Conservation (phyloP, 805 yeast species). For the Cyberlindnera bimundalis region DNA sequence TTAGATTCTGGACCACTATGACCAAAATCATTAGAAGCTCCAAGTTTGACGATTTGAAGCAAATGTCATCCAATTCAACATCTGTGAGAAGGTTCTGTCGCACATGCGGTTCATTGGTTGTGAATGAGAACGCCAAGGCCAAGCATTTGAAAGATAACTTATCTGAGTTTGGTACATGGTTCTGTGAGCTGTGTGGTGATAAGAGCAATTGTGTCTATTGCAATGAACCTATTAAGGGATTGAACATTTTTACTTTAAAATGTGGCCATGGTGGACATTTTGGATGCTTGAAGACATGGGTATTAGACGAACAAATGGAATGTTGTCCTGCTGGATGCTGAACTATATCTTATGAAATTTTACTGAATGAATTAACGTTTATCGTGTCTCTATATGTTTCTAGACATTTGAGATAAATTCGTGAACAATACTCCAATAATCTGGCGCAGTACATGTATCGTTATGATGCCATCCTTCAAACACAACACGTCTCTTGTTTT, state of each 20-base stretch:
- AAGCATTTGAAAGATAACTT: constrained; percentile 30
- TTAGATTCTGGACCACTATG: constrained; percentile 52
- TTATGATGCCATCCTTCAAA: constrained; percentile 72
- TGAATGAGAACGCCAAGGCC: constrained; percentile 54
- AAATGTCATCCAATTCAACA: constrained; percentile 28
- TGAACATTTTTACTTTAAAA: constrained; percentile 52
- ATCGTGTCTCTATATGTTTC: too few relatives aligned
- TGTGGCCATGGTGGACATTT: constrained; percentile 92
- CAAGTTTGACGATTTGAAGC: constrained; percentile 26
- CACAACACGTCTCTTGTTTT: constrained; percentile 47
- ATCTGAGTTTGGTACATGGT: constrained; percentile 70
- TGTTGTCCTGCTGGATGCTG: constrained; percentile 75
- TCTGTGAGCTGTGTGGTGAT: constrained; percentile 70
- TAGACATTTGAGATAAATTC: constrained; percentile 44
- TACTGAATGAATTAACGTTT: background rate
- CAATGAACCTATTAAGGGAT: constrained; percentile 70
- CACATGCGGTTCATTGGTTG: constrained; percentile 53
- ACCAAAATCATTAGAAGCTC: constrained; percentile 50
- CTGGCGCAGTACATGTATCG: constrained; percentile 71
- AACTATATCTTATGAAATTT: background rate
- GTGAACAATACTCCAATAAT: constrained; percentile 71
- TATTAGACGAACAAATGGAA: constrained; percentile 53
- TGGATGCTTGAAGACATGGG: constrained; percentile 78
- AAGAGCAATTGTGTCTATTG: constrained; percentile 60
- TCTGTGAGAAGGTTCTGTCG: constrained; percentile 57